phyloP scores from a whole-genome alignment of 164 flowering plant genomes.

The Litsea cubeba region DNA sequence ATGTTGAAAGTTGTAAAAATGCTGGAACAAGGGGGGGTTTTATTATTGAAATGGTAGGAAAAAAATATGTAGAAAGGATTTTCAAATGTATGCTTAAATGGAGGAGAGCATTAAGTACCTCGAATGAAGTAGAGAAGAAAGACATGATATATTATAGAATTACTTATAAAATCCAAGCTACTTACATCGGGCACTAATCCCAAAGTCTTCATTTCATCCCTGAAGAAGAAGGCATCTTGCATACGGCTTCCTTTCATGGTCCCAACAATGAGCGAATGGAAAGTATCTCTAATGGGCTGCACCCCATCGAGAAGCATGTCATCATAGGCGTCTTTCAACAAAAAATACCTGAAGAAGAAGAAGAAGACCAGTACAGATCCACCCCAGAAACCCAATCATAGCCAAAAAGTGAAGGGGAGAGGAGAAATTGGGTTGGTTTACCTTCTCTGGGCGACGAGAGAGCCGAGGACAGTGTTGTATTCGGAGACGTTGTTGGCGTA shows the following conservation, averaged over 20 bases:
- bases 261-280: slow-evolving; percentile 66
- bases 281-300: slow-evolving; percentile 67
- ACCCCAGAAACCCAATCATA: background rate
- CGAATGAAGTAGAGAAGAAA: too few species aligned
- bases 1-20: too few species aligned
- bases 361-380: background rate
- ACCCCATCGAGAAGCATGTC: slow-evolving; percentile 92
- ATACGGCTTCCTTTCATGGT: slow-evolving; percentile 74
- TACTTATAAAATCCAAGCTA: background rate
- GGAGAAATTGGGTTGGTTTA: slow-evolving; percentile 1
- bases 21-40: too few species aligned
- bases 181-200: slow-evolving; percentile 92
- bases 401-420: background rate
- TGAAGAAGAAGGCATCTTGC: slow-evolving; percentile 83
- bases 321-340: slow-evolving; percentile 85
- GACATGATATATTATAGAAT: too few species aligned
- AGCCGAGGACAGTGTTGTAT: slow-evolving; percentile 74
- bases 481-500: slow-evolving; percentile 77
- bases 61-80: too few species aligned
- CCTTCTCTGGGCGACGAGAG: slow-evolving; percentile 67
- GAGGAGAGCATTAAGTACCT: too few species aligned
- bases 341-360: slow-evolving; percentile 36
- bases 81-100: too few species aligned
- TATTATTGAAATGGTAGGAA: too few species aligned
- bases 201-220: slow-evolving; percentile 78